Base-by-base conservation (phyloP, 2,329 filamentous ascomycete genomes). In the Talaromyces islandicus region DNA sequence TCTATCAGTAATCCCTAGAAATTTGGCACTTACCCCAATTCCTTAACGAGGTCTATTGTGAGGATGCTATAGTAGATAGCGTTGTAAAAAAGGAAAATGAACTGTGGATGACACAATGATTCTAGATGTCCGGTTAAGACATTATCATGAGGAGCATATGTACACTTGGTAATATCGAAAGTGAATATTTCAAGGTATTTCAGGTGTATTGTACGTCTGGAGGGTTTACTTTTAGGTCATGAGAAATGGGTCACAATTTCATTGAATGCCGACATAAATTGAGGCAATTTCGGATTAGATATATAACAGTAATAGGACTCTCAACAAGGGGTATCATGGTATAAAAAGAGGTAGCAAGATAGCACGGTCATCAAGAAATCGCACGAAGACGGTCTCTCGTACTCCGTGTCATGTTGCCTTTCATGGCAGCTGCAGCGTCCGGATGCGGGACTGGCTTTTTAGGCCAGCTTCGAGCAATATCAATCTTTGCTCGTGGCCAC, bases 391-490 rank as follows among this genome's bases (percentile, higher is more conserved):
- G 59, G 9, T 63, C 61, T 27, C 59, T 21, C n/a, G 61, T 58
- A 46, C 56, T 61, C 35, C 61, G 52, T 19, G 61, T 61, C 54
- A 60, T 54, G 48, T 57, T 62, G 1, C 56, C 61, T 30, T 60
- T 58, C 12, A 55, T 60, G 10, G 61, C 61, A 11, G 58, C 61
- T 32, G 58, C 61, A n/a, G 59, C 61, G 38, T 63, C 61, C 10
- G 61, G 61, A 57, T 63, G 61, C 5, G 61, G 61, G 7, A 61
- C 61, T 25, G 65, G 66, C 71, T 97, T 97, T 69, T 89, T 87
- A 2, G 94, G 94, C 94, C 94, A 99, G 67, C 93, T 90, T 54
- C 88, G 87, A 54, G 91, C 92, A 61, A 94, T 86, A 68, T 99
- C 94, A 64, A 99, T 97, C 48, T 86, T 84, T 41, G 89, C 87